These are phyloP conservation scores for Cynanchum wilfordii DNA, from an alignment of 257 asterid genomes.

Conservation along the genomic window DNA sequence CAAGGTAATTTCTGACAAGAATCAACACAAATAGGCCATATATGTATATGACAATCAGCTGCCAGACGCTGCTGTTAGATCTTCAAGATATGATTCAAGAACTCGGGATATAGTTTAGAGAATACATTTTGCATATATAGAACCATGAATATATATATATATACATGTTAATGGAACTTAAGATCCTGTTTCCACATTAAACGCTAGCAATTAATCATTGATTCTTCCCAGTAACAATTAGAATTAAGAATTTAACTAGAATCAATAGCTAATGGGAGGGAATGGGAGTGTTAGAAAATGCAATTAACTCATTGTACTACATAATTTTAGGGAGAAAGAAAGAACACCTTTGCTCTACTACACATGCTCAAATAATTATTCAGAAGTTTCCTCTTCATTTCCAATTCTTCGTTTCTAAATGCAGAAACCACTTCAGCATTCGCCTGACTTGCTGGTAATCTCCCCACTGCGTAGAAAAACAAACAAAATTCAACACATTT, in stretches of 20 bases:
- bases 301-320: background rate
- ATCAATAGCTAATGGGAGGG: background rate
- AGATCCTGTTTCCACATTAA: background rate
- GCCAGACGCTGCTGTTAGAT: background rate
- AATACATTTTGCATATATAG: background rate
- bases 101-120: background rate
- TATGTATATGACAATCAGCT: background rate
- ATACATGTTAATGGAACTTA: background rate
- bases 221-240: background rate
- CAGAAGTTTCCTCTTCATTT: conserved; percentile 45
- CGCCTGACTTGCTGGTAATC: conserved; percentile 72
- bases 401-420: conserved; percentile 57
- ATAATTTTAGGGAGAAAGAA: background rate
- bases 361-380: conserved; percentile 45
- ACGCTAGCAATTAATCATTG: background rate
- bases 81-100: background rate
- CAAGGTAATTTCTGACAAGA: conserved; percentile 11
- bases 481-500: conserved; percentile 9
- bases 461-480: conserved; percentile 60
- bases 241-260: background rate
- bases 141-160: background rate
- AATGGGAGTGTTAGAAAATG: background rate
- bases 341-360: conserved; percentile 51
- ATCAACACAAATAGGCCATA: conserved; percentile 5
- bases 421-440: conserved; percentile 53